Base-by-base conservation (phyloP, 352 stramenopile genomes). In the Pythium biforme region DNA sequence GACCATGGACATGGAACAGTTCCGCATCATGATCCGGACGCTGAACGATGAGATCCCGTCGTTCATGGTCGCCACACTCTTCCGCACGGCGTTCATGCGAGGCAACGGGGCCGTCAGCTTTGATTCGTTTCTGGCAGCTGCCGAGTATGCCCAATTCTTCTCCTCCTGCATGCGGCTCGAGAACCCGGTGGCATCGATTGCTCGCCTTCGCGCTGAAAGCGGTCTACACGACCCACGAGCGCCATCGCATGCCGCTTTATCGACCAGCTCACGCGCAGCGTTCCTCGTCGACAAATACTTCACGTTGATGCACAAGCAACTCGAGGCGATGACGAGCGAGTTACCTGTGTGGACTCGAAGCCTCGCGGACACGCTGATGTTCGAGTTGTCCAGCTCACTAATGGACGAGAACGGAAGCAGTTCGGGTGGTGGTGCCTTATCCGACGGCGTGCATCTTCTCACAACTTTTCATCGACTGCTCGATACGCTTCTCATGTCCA, bases 1-100 rank as follows among this genome's bases (percentile, higher is more conserved):
- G 1, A 78, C 75, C 2, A 94, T 98, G 76, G 91, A 98, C 63
- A 94, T 96, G 73, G 86, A 94, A 51, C 91, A 97, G 65, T 97
- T 97, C 57, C 76, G 79, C 1, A 76, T 89, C 22, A 97, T 97
- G 80, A 71, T 96, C 14, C 74, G 69, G 31, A 94, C 89, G 11
- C 59, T 96, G 5, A 92, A 96, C 55, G 73, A 89, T 51, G 81
- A 93, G 41, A 83, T 88, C 6, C 81, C 86, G 6, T 72, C 80
- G 0, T 88, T 81, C 26, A 74, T 77, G 66, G 59, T 89, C 4
- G 86, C 82, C 0, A 81, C 66, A 1, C 73, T 92, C 15, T 95
- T 86, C 39, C 76, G 86, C 25, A 75, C 81, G 14, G 70, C 86
- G 0, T 94, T 89, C 33, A 76, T 73, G 10, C 54, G 65, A 14